phyloP scores from a whole-genome alignment of 192 early-diverging fungal genomes.

The Allomyces macrogynus region DNA sequence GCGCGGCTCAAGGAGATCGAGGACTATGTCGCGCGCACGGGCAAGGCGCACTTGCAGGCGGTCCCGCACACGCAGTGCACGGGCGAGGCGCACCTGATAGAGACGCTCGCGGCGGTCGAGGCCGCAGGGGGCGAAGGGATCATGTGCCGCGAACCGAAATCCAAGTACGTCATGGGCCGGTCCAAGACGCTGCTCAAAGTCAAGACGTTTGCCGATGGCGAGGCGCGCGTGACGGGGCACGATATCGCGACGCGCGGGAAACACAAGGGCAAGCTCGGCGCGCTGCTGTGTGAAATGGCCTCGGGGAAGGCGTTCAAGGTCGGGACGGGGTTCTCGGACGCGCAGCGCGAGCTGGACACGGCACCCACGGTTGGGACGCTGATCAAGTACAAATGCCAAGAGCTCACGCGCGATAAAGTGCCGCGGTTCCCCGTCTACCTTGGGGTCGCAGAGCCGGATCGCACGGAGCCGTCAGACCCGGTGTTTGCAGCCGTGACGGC shows the following conservation, averaged over 20 bases:
- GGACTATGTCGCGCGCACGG: slow-evolving; percentile 14
- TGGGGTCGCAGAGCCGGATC: slow-evolving; percentile 10
- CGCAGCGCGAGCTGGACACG: slow-evolving; percentile 16
- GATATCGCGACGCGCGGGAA: slow-evolving; percentile 34
- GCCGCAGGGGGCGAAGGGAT: slow-evolving; percentile 43
- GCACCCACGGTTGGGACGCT: slow-evolving; percentile 29
- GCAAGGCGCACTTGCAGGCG: slow-evolving; percentile 11
- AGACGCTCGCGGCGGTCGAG: slow-evolving; percentile 28
- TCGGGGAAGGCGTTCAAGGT: slow-evolving; percentile 41
- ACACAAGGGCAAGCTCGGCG: slow-evolving; percentile 28
- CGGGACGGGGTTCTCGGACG: slow-evolving; percentile 44
- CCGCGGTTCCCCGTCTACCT: slow-evolving; percentile 24
- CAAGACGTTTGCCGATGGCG: slow-evolving; percentile 51
- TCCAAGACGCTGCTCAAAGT: slow-evolving; percentile 38
- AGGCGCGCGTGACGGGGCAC: slow-evolving; percentile 36
- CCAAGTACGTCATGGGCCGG: slow-evolving; percentile 24
- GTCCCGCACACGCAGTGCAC: slow-evolving; percentile 27
- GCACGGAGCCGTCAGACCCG: neutral
- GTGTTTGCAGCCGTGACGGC: neutral
- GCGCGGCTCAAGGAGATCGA: slow-evolving; percentile 21
- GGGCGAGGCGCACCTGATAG: slow-evolving; percentile 18
- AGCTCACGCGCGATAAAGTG: slow-evolving; percentile 15
- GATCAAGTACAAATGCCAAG: slow-evolving; percentile 25
- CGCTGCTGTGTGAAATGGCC: slow-evolving; percentile 35
- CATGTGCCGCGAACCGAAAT: slow-evolving; percentile 29